Evolutionary conservation across 2,329 filamentous ascomycete species (phyloP), one percentile per base, ranked within the genome.

Genomic region (Ceratocystis cubensis): DNA sequence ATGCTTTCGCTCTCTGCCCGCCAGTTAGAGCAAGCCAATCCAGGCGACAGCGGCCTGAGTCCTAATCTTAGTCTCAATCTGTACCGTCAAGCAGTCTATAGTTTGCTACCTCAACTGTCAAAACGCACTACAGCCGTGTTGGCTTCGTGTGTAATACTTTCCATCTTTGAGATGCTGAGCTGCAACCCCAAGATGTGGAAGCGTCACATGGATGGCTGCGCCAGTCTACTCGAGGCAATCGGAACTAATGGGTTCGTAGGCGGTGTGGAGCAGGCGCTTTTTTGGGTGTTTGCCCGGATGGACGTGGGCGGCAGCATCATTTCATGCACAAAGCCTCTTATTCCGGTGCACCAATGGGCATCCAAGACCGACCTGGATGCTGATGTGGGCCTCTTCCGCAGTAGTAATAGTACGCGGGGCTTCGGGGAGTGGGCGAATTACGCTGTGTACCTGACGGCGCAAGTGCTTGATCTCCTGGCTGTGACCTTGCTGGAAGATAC

Each of bases 251-350:
- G 80, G 0, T 80, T 81, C 67, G 77, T 76, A 0, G 79, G 79
- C 0, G 78, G 79, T 2, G 74, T 80, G 2, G 75, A 80, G 17
- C 77, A 81, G 70, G 79, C 80, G 1, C 71, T 82, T 0, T 82
- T 82, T 67, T 82, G 80, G 80, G 81, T 79, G 66, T 82, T 81
- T 71, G 80, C 79, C 0, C 75, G 80, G 6, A 82, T 82, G 80
- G 79, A 82, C 69, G 77, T 82, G 28, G 81, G 79, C 65, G 79
- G 80, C n/a, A 79, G 78, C 0, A 73, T 82, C 5, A 81, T 82
- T 6, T 80, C 78, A 3, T 78, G 79, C 41, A 77, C 80, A 69
- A 75, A 76, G 66, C 82, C 81, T 0, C 75, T 82, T 10, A 78
- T 82, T 5, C 78, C 78, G 1, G 75, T 78, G 7, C 73, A 74